These are phyloP conservation scores for Pythium folliculosum DNA, from an alignment of 352 stramenopile genomes.

Conservation along the genomic window DNA sequence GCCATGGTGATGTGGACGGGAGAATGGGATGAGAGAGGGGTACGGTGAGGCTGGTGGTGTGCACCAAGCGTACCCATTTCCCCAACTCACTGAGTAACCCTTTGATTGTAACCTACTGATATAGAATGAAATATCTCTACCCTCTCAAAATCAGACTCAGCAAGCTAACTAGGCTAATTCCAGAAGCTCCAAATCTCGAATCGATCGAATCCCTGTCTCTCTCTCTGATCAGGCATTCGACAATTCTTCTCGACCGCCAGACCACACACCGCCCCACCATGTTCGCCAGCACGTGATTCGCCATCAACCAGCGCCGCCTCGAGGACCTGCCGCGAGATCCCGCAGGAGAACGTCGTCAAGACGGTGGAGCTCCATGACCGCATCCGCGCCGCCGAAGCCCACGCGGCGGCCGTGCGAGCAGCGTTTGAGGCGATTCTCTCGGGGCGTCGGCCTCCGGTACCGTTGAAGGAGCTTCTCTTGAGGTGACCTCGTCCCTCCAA, in stretches of 20 bases:
- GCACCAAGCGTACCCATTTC: not conserved
- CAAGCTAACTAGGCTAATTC: not conserved
- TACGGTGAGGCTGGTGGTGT: not conserved
- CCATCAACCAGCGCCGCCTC: not conserved
- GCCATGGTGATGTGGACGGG: not conserved
- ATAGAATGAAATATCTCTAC: not conserved
- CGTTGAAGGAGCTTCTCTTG: no score
- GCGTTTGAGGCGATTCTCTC: no score
- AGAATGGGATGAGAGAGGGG: not conserved
- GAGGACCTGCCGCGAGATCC: not conserved
- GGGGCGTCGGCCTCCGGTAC: no score
- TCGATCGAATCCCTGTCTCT: not conserved
- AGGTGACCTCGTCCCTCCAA: no score
- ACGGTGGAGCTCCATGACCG: no score
- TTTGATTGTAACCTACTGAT: not conserved
- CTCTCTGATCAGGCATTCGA: not conserved
- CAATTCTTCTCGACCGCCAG: not conserved
- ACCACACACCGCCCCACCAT: conserved; percentile 8
- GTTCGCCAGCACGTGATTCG: conserved; percentile 1
- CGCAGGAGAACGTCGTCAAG: no score
- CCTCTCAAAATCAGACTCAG: not conserved
- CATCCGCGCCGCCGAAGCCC: no score
- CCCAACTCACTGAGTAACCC: not conserved
- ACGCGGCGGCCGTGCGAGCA: no score
- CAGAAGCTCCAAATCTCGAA: not conserved